These are phyloP conservation scores for Neonectria coccinea DNA, from an alignment of 2,329 filamentous ascomycete genomes.

Conservation along the genomic window DNA sequence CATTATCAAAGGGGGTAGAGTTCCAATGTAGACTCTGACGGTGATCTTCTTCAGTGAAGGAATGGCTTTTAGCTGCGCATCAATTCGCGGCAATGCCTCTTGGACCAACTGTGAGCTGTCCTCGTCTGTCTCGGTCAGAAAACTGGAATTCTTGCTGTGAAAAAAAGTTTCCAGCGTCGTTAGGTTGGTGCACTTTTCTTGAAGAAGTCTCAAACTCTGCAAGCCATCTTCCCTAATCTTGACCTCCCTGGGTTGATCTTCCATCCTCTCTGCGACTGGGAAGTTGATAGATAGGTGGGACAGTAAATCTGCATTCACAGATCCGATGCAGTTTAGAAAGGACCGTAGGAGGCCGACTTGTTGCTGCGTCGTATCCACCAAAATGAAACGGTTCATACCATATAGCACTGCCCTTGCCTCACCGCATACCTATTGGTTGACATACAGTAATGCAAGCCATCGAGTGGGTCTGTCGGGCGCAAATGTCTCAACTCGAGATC, in stretches of 20 bases:
- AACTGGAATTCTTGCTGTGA: constrained; percentile 14
- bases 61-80: constrained; percentile 29
- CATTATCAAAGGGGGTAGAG: constrained; percentile 8
- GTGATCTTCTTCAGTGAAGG: constrained; percentile 27
- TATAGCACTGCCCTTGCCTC: constrained; percentile 29
- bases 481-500: too few relatives aligned
- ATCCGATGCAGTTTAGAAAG: constrained; percentile 26
- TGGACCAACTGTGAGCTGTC: constrained; percentile 12
- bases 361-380: constrained; percentile 20
- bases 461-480: too few relatives aligned
- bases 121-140: constrained; percentile 14
- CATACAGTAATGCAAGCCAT: too few relatives aligned
- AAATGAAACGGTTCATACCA: constrained; percentile 16
- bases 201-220: constrained; percentile 17
- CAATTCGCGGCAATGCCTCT: constrained; percentile 22
- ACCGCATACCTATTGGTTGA: too few relatives aligned
- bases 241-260: not conserved
- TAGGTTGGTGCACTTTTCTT: constrained; percentile 19
- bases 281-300: constrained; percentile 28
- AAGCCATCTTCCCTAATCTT: not conserved
- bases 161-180: constrained; percentile 25
- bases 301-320: constrained; percentile 17
- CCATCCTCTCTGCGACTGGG: constrained; percentile 12
- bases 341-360: constrained; percentile 19
- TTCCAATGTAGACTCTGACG: constrained; percentile 20